Percentiles rank a stretch among this genome's conserved stretches.
Conservation (phyloP, 2,329 filamentous ascomycete species). For the Bipolaris zeicola region DNA sequence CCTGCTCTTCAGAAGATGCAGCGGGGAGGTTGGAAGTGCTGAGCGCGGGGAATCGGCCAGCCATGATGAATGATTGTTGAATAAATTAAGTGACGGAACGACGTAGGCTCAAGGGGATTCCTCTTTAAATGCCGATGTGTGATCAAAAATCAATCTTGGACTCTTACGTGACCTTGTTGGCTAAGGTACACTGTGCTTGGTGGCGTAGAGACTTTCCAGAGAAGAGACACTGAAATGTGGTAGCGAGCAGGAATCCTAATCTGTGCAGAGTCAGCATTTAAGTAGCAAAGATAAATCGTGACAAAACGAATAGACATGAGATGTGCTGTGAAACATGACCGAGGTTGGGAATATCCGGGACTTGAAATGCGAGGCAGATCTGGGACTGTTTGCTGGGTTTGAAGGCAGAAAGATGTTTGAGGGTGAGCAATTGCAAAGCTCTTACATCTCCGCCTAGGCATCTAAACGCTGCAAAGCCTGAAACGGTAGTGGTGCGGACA, state of each 20-base stretch:
- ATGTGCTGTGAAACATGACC: background rate
- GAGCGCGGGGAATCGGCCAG: slow-evolving; percentile 42
- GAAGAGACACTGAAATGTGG: background rate
- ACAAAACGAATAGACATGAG: background rate
- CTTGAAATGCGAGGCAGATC: background rate
- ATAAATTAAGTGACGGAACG: background rate
- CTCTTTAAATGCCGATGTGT: background rate
- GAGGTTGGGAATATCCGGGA: background rate
- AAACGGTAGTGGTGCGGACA: background rate
- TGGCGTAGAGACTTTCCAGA: background rate
- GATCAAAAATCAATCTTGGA: background rate
- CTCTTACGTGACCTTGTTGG: background rate
- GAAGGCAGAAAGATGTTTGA: slow-evolving; percentile 2
- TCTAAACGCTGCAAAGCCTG: background rate
- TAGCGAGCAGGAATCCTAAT: background rate
- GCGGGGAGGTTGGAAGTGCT: slow-evolving; percentile 59
- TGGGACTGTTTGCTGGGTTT: background rate
- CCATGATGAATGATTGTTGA: slow-evolving; percentile 25
- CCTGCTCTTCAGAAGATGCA: slow-evolving; percentile 64
- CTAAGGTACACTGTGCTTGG: background rate
- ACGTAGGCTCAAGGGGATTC: background rate
- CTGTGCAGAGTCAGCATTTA: background rate
- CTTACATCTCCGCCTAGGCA: background rate
- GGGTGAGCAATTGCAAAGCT: background rate
- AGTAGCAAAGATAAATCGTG: background rate